Base-by-base conservation (phyloP, 83 land plant species). In the Picea abies region DNA sequence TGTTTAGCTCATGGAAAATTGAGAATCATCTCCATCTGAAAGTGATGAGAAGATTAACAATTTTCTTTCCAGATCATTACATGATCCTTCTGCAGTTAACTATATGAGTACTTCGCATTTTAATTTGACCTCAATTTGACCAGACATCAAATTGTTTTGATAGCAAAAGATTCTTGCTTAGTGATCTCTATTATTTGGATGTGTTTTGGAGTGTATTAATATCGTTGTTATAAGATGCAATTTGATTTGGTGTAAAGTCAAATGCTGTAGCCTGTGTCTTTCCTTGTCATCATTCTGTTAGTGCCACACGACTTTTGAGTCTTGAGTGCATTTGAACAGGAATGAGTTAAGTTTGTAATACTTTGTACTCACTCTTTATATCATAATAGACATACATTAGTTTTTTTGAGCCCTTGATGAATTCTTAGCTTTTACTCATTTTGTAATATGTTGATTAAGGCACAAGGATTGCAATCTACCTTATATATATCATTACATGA, bases 131-230 rank as follows among this genome's bases (percentile, higher is more conserved):
- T 9, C 11, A 49, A 49, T 49, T 49, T 49, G 52, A 9, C 52
- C 11, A 49, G 1, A 49, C 52, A 49, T 49, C 52, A 49, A 49
- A 49, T 49, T 8, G 37, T 67, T 35, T 69, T 35, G 20, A 35
- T 17, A 5, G n/a, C n/a, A 49, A 0, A 9, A 16, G 0, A 35
- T 69, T 69, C 10, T 32, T 32, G 5, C 32, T 69, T 20, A 3
- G 29, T 68, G 71, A 68, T 26, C 32, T 68, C 5, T 68, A 68
- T 67, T 67, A 68, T 68, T 68, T 68, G 19, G 9, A 68, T 68
- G 17, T 68, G 20, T 11, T 29, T 14, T 68, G 9, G 2, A 49
- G 41, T 68, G 41, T 68, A 68, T 39, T 68, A 68, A 68, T 68
- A 32, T 32, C 19, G 6, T 32, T 68, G 20, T 37, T 68, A 68